Conservation (phyloP, 2,329 filamentous ascomycete species). For the Phialocephala subalpina region DNA sequence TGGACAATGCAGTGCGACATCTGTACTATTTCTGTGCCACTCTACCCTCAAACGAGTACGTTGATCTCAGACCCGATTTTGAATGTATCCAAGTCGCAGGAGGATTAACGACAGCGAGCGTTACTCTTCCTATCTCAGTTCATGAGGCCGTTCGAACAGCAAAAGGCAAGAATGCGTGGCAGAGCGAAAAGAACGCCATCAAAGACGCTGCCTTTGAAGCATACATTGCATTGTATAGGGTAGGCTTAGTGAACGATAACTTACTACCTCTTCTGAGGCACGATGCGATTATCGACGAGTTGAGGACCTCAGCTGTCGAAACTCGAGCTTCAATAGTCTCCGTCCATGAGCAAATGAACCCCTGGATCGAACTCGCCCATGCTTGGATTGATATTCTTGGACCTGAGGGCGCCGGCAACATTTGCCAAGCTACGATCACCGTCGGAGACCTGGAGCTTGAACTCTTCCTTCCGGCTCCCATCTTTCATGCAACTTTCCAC, state of each 20-base stretch:
- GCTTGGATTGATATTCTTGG: slow-evolving; percentile 39
- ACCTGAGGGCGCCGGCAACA: slow-evolving; percentile 58
- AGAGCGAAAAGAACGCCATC: slow-evolving; percentile 66
- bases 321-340: slow-evolving; percentile 48
- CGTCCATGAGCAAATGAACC: slow-evolving; percentile 45
- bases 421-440: slow-evolving; percentile 58
- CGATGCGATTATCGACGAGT: slow-evolving; percentile 47
- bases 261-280: slow-evolving; percentile 67
- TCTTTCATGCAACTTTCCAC: slow-evolving; percentile 33
- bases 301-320: slow-evolving; percentile 62
- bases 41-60: slow-evolving; percentile 61
- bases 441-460: slow-evolving; percentile 26
- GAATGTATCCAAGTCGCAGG: slow-evolving; percentile 52
- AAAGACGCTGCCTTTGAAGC: slow-evolving; percentile 82
- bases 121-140: slow-evolving; percentile 76
- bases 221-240: slow-evolving; percentile 73
- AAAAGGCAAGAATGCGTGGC: slow-evolving; percentile 65
- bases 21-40: slow-evolving; percentile 82
- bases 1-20: slow-evolving; percentile 78
- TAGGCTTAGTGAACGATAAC: slow-evolving; percentile 79
- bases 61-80: slow-evolving; percentile 75
- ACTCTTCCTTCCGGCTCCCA: slow-evolving; percentile 32
- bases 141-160: slow-evolving; percentile 66
- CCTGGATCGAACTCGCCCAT: slow-evolving; percentile 48
- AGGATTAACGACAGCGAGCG: slow-evolving; percentile 59